Conservation (phyloP, 2,329 filamentous ascomycete species). For the Sporothrix phasma region DNA sequence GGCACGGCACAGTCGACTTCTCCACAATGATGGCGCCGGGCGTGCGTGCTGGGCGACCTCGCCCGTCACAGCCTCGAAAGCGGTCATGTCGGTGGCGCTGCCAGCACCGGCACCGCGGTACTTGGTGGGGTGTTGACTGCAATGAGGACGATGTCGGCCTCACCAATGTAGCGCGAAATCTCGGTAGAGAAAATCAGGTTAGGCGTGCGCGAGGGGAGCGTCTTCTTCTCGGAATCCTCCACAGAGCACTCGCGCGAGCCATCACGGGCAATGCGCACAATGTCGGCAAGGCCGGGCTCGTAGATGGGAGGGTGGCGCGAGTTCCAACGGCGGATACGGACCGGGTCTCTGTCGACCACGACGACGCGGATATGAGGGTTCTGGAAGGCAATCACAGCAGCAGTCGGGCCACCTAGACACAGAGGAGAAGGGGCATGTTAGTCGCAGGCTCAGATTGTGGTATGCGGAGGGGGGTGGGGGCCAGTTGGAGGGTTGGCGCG, state of each 20-base stretch:
- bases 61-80: conserved; percentile 58
- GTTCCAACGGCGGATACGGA: conserved; percentile 62
- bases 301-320: conserved; percentile 64
- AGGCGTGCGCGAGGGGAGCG: conserved; percentile 36
- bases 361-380: conserved; percentile 62
- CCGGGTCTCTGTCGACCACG: conserved; percentile 61
- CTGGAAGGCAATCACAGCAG: conserved; percentile 62
- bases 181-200: conserved; percentile 70
- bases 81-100: conserved; percentile 60
- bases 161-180: conserved; percentile 48
- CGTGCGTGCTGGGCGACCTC: conserved; percentile 58
- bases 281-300: conserved; percentile 60
- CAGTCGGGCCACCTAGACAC: conserved; percentile 57
- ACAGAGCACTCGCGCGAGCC: conserved; percentile 39
- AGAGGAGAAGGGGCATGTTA: neutral
- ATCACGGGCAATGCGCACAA: conserved; percentile 56
- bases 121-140: conserved; percentile 73
- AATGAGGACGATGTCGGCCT: conserved; percentile 65
- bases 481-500: neutral
- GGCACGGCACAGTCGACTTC: conserved; percentile 71
- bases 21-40: conserved; percentile 65
- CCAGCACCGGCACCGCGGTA: conserved; percentile 58
- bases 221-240: conserved; percentile 26
- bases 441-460: neutral
- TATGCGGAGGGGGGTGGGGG: neutral